Evolutionary conservation across 2,329 filamentous ascomycete species (phyloP).

Genomic region (Colletotrichum lindemuthianum): DNA sequence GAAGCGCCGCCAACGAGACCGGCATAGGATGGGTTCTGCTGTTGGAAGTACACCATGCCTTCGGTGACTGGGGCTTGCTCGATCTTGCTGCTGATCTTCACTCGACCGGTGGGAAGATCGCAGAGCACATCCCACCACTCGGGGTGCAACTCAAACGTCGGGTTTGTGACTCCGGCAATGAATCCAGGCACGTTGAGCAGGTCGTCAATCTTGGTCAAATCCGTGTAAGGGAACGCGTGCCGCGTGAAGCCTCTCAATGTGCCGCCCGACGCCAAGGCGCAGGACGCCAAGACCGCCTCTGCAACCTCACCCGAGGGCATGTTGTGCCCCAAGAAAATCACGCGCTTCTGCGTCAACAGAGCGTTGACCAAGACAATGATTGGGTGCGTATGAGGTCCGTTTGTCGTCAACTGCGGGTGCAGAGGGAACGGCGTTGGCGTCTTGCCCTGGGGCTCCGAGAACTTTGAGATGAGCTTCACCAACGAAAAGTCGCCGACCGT

Average conservation of each 20-base stretch:
- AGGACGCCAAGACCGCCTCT: constrained; percentile 97
- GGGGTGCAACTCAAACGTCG: constrained; percentile 91
- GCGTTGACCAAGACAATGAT: constrained; percentile 96
- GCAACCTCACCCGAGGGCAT: constrained; percentile 95
- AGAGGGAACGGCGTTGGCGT: constrained; percentile 84
- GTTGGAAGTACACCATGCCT: constrained; percentile 86
- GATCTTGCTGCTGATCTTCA: constrained; percentile 93
- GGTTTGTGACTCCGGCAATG: constrained; percentile 97
- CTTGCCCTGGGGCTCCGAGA: constrained; percentile 84
- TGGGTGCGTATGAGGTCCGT: constrained; percentile 88
- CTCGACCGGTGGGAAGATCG: constrained; percentile 88
- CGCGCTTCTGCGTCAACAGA: constrained; percentile 92
- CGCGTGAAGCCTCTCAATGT: constrained; percentile 93
- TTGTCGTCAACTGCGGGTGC: constrained; percentile 93
- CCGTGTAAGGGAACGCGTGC: constrained; percentile 97
- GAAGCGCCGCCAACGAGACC: constrained; percentile 56
- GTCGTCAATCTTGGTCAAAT: constrained; percentile 97
- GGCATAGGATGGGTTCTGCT: constrained; percentile 72
- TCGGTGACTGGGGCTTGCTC: constrained; percentile 85
- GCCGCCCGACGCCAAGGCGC: constrained; percentile 90
- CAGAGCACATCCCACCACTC: constrained; percentile 99
- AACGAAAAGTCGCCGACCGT: constrained; percentile 98
- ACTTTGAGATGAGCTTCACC: constrained; percentile 96
- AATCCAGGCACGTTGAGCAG: constrained; percentile 95
- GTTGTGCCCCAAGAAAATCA: constrained; percentile 96